Base-by-base conservation (phyloP, 441 rosid genomes). In the Eutrema salsugineum region DNA sequence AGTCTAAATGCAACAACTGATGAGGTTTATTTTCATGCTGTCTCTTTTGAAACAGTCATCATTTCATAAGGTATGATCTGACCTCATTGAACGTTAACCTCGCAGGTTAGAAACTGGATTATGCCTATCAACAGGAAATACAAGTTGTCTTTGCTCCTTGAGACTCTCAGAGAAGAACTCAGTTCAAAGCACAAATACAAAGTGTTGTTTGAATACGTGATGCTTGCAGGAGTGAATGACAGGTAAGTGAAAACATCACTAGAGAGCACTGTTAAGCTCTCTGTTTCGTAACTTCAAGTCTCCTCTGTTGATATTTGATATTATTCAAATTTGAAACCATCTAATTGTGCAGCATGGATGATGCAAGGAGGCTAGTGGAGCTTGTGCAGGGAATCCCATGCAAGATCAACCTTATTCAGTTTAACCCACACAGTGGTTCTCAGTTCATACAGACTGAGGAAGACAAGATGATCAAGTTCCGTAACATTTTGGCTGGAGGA, bases 1-100 rank as follows among this genome's bases (percentile, higher is more conserved):
- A 94, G 99, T 82, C 84, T 91, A 65, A 94, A 91, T 81, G 97
- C 97, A 15, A 90, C 97, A 22, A 94, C 97, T 3, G 99, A 90
- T 80, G 97, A 91, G 97, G 97, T 90, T 75, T 47, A 32, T 30
- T 12, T 16, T 36, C 28, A 8, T 43, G 20, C 30, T 9, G 1
- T 49, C 32, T 73, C 49, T 60, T 35, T 32, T 1, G 7, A 19
- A 19, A 1, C n/a, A 49, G 35, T 20, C 63, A 56, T 54, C 27
- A 50, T 70, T 16, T 62, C 36, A n/a, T 63, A 17, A 36, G 10
- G 5, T 24, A 19, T 54, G 38, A 15, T 53, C 48, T 54, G 22
- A 68, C 38, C 32, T 19, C 53, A 5, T 16, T 64, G 58, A 71
- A 38, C 22, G 22, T 33, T 16, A 54, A 60, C 39, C 16, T 22